These are phyloP conservation scores for Fusarium buxicola DNA, from an alignment of 2,329 filamentous ascomycete genomes.

Conservation along the genomic window DNA sequence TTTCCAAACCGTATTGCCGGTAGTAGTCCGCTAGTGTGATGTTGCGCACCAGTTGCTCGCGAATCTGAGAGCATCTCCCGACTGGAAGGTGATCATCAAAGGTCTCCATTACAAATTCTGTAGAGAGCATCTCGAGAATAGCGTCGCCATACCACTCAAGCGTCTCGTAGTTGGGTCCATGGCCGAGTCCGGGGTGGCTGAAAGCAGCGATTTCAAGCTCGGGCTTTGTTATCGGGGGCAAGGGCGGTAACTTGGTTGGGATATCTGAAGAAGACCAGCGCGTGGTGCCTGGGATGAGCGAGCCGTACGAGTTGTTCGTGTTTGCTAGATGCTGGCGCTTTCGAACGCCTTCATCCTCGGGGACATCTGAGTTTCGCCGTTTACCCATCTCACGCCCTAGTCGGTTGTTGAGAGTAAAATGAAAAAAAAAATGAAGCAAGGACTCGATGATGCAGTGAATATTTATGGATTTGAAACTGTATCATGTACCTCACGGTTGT, in stretches of 20 bases:
- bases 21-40: slow-evolving; percentile 78
- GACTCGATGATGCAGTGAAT: neutral
- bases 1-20: slow-evolving; percentile 75
- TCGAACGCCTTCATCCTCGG: slow-evolving; percentile 16
- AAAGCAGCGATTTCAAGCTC: slow-evolving; percentile 72
- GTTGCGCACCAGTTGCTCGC: slow-evolving; percentile 86
- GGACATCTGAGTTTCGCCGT: slow-evolving; percentile 14
- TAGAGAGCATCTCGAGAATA: slow-evolving; percentile 82
- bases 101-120: slow-evolving; percentile 78
- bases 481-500: no score
- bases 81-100: slow-evolving; percentile 71
- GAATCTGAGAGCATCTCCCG: slow-evolving; percentile 78
- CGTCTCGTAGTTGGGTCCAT: slow-evolving; percentile 72
- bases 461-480: neutral
- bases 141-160: slow-evolving; percentile 92
- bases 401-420: neutral
- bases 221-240: slow-evolving; percentile 71
- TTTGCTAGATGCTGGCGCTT: slow-evolving; percentile 36
- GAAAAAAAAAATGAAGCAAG: neutral
- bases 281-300: slow-evolving; percentile 25
- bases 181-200: slow-evolving; percentile 68
- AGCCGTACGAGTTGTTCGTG: slow-evolving; percentile 1
- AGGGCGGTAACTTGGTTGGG: slow-evolving; percentile 60
- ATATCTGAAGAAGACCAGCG: slow-evolving; percentile 65
- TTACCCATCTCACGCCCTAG: slow-evolving; percentile 23